Base-by-base conservation (phyloP, 495 filamentous ascomycete species). In the Aspergillus mulundensis region DNA sequence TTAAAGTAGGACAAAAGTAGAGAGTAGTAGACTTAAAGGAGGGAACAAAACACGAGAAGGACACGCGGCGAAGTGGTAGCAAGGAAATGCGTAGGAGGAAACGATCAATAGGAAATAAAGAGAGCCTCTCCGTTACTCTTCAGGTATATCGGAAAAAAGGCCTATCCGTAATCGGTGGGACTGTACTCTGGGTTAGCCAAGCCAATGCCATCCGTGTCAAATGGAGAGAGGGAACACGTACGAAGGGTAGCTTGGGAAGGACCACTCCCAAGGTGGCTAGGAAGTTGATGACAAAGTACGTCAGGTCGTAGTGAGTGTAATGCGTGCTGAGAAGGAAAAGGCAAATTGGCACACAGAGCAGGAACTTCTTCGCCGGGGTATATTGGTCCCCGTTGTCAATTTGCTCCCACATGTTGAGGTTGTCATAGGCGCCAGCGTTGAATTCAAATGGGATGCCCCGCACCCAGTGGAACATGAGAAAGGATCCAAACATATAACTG, bases 361-460 rank as follows among this genome's bases (percentile, higher is more conserved):
- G 74, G 72, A 97, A 98, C 72, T 98, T 98, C 82, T 98, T 98
- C 53, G 94, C 85, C 12, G 94, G 94, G 5, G 94, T 98, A 76
- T 97, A 98, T 69, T 98, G 94, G 70, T 94, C 94, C 25, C 94
- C 94, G 65, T 98, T 94, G 77, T 98, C 94, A 68, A 98, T 98
- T 78, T 98, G 94, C 78, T 98, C 94, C 94, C 94, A 98, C 92
- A 98, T 96, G 75, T 97, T 97, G 61, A 97, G 81, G 68, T 97
- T 97, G 74, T 98, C 94, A 77, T 96, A 98, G 56, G 94, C 94
- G 47, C 94, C 94, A n/a, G 90, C 86, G 69, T 98, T 97, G 81
- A 97, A 98, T 67, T 98, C 94, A 73, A 98, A 98, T 15, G 94
- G 94, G 50, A 97, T 90, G 68, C 94, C 94, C 66, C 91, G 90